phyloP scores from a whole-genome alignment of 768 basidiomycete genomes.

The Cystobasidium onofrii region DNA sequence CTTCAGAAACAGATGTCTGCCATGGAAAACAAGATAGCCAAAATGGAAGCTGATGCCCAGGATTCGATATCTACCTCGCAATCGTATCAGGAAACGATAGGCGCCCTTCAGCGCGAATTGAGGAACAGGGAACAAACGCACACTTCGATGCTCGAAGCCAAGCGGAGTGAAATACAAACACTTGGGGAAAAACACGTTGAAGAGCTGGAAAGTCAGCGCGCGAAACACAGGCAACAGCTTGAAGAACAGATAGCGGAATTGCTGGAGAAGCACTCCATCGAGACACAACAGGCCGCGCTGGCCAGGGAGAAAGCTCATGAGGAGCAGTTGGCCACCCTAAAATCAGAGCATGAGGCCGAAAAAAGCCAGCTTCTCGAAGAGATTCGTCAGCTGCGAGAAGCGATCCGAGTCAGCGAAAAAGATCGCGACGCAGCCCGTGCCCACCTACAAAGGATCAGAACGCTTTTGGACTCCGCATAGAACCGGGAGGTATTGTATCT shows the following conservation, averaged over 20 bases:
- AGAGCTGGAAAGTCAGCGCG: not conserved
- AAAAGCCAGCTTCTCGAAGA: not conserved
- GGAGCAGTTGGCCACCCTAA: not conserved
- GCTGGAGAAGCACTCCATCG: not conserved
- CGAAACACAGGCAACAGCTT: not conserved
- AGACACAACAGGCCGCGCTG: not conserved
- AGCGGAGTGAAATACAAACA: too few species aligned
- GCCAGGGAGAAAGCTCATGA: not conserved
- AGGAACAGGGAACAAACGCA: not conserved
- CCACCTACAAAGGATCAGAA: not conserved
- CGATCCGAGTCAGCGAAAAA: not conserved
- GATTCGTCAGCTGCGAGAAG: not conserved
- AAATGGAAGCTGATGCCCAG: not conserved
- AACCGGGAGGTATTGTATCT: too few species aligned
- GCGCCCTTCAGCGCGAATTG: not conserved
- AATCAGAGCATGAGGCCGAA: not conserved
- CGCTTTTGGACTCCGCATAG: not conserved
- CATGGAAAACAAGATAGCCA: not conserved
- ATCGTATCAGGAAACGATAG: not conserved
- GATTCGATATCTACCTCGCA: not conserved
- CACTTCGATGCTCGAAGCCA: too few species aligned
- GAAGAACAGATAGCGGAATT: not conserved
- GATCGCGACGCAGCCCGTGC: not conserved
- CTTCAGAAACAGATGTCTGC: not conserved
- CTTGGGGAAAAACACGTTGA: not conserved